phyloP scores from a whole-genome alignment of 1,284 basidiomycete species.

The Tausonia pullulans region DNA sequence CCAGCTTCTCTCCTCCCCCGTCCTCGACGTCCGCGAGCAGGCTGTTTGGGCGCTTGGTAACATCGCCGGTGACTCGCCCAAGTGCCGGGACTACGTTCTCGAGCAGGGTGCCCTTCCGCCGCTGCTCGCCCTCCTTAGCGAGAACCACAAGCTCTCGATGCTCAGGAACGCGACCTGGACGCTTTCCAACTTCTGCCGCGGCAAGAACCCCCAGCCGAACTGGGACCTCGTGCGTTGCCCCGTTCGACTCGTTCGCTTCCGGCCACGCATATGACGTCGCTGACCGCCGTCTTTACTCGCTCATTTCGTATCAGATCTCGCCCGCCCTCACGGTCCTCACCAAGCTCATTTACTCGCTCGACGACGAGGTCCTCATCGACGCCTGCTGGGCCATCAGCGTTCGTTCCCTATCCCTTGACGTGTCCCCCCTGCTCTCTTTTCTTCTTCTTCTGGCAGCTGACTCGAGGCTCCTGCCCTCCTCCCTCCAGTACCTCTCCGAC shows the following conservation, averaged over 20 bases:
- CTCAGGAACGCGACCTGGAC: conserved; percentile 97
- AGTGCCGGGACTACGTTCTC: conserved; percentile 76
- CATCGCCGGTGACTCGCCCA: conserved; percentile 89
- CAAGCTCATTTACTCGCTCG: conserved; percentile 96
- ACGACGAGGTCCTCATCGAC: conserved; percentile 98
- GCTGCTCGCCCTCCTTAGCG: conserved; percentile 40
- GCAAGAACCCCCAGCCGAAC: conserved; percentile 89
- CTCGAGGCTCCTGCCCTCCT: not conserved
- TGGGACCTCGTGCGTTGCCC: conserved; percentile 63
- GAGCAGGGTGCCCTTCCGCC: conserved; percentile 43
- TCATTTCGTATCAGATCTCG: conserved; percentile 60
- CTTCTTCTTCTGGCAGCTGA: not conserved
- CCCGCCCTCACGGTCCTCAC: conserved; percentile 92
- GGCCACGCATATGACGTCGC: not conserved
- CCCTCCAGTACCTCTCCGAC: conserved; percentile 71
- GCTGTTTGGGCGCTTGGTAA: conserved; percentile 95
- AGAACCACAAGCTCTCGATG: conserved; percentile 89
- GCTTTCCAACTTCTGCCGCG: conserved; percentile 93
- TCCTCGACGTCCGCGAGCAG: conserved; percentile 88
- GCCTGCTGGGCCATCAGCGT: conserved; percentile 90
- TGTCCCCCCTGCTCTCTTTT: not conserved
- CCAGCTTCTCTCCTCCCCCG: conserved; percentile 70
- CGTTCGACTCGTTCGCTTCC: not conserved
- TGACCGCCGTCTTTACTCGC: not conserved
- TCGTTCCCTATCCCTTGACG: not conserved